Percentiles rank a stretch among this genome's conserved stretches.
Evolutionary conservation across 2,329 filamentous ascomycete genomes (phyloP).

Genomic region (Colletotrichum camelliae): DNA sequence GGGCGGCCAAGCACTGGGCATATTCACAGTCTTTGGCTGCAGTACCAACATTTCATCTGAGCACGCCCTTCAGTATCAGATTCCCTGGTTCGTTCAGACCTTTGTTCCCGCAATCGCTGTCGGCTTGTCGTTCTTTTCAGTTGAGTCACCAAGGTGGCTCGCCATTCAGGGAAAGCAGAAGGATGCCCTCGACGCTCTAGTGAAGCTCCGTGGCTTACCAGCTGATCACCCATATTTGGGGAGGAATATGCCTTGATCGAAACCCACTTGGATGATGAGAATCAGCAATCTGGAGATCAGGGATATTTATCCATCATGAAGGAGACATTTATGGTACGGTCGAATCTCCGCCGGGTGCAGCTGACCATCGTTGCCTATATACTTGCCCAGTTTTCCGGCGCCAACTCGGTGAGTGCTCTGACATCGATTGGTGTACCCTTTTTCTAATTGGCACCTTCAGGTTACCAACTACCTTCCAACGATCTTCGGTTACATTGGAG

Average conservation of each 20-base stretch:
- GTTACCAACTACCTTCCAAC: slow-evolving; percentile 22
- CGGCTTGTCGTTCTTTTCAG: slow-evolving; percentile 34
- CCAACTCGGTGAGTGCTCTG: slow-evolving; percentile 37
- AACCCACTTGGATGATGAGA: slow-evolving; percentile 15
- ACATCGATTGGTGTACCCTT: slow-evolving; percentile 33
- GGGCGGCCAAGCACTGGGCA: not conserved
- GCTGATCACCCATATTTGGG: slow-evolving; percentile 28
- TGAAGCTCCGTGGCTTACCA: slow-evolving; percentile 29
- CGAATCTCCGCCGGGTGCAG: slow-evolving; percentile 44
- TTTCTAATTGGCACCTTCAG: slow-evolving; percentile 19
- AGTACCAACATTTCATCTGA: slow-evolving; percentile 31
- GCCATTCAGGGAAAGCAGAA: slow-evolving; percentile 32
- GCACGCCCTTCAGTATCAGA: slow-evolving; percentile 29
- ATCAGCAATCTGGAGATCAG: not conserved
- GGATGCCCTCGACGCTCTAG: slow-evolving; percentile 23
- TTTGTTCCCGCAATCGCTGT: slow-evolving; percentile 3
- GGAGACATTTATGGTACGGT: slow-evolving; percentile 39
- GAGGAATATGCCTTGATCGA: slow-evolving; percentile 34
- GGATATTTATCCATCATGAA: slow-evolving; percentile 29
- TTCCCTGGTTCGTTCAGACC: slow-evolving; percentile 24
- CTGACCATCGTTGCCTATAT: slow-evolving; percentile 41
- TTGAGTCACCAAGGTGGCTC: slow-evolving; percentile 42
- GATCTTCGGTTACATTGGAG: slow-evolving; percentile 28
- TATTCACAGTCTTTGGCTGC: slow-evolving; percentile 39
- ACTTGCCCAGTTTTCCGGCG: slow-evolving; percentile 47